Conservation (phyloP, 2,329 filamentous ascomycete genomes). For the Mycocentrospora acerina region DNA sequence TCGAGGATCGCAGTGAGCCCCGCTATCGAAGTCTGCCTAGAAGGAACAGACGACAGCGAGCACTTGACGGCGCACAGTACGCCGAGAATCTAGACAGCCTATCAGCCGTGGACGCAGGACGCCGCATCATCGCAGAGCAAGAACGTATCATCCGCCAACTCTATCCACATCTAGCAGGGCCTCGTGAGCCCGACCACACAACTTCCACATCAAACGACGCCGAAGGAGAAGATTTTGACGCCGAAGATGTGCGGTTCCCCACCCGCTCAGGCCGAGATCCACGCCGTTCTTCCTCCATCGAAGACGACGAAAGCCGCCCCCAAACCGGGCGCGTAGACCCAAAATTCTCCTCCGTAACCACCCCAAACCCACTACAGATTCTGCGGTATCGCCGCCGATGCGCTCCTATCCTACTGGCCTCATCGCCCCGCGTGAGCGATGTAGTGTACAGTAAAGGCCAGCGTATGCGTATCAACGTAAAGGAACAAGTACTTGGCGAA, state of each 20-base stretch:
- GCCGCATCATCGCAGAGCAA: slow-evolving; percentile 49
- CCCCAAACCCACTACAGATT: slow-evolving; percentile 38
- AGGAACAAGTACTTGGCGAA: slow-evolving; percentile 44
- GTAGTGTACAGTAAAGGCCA: slow-evolving; percentile 47
- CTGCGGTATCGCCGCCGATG: slow-evolving; percentile 52
- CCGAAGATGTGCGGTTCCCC: slow-evolving; percentile 41
- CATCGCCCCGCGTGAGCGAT: slow-evolving; percentile 49
- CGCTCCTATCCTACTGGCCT: slow-evolving; percentile 47
- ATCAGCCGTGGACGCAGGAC: slow-evolving; percentile 32
- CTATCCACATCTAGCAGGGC: slow-evolving; percentile 46
- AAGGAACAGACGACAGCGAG: slow-evolving; percentile 41
- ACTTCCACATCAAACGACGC: slow-evolving; percentile 22
- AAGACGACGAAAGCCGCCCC: slow-evolving; percentile 24
- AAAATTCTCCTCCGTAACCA: slow-evolving; percentile 32
- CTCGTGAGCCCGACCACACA: slow-evolving; percentile 9
- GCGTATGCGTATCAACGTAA: slow-evolving; percentile 49
- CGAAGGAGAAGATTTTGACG: slow-evolving; percentile 41
- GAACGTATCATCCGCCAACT: slow-evolving; percentile 51
- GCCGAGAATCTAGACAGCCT: slow-evolving; percentile 36
- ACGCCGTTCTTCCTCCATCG: slow-evolving; percentile 17
- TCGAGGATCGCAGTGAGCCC: slow-evolving; percentile 64
- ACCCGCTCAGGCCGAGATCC: slow-evolving; percentile 17
- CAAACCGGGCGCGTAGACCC: slow-evolving; percentile 28
- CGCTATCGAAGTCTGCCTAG: slow-evolving; percentile 51
- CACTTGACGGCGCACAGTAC: slow-evolving; percentile 36